A percentile compares a stretch with the other conserved stretches of the same genome.
These are phyloP conservation scores for Aspergillus sp. DNA, from an alignment of 2,329 filamentous ascomycete species.

Conservation along the genomic window DNA sequence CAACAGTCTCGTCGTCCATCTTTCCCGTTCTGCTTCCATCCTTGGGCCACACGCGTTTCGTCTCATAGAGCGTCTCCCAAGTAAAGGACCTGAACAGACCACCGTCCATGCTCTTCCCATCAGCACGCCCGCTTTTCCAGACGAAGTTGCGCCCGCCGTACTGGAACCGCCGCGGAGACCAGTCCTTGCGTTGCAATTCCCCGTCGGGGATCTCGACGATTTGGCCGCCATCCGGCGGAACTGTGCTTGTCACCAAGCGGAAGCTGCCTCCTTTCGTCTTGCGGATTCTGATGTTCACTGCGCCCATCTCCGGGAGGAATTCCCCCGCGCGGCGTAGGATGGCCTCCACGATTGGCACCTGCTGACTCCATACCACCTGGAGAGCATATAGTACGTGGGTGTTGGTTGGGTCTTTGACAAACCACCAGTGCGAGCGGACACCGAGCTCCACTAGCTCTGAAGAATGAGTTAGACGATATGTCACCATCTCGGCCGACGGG, in stretches of 20 bases:
- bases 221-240: constrained; percentile 10
- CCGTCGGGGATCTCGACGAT: constrained; percentile 17
- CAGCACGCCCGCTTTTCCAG: constrained; percentile 12
- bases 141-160: constrained; percentile 20
- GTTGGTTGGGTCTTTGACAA: constrained; percentile 20
- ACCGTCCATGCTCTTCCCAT: constrained; percentile 7
- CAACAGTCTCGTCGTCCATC: constrained; percentile 19
- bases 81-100: constrained; percentile 12
- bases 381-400: constrained; percentile 18
- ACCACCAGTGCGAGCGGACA: constrained; percentile 17
- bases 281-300: constrained; percentile 13
- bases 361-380: constrained; percentile 18
- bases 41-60: constrained; percentile 19
- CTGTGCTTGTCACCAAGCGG: constrained; percentile 13
- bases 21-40: constrained; percentile 15
- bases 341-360: constrained; percentile 15
- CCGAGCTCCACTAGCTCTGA: constrained; percentile 17
- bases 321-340: constrained; percentile 18
- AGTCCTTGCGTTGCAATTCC: constrained; percentile 12
- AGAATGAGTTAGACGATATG: constrained; percentile 18
- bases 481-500: not conserved
- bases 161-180: constrained; percentile 19
- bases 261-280: constrained; percentile 17
- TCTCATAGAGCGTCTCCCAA: constrained; percentile 21
- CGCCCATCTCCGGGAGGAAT: constrained; percentile 17